Percentiles rank a stretch among this genome's conserved stretches.
Evolutionary conservation across 2,329 filamentous ascomycete species (phyloP).

Genomic region (Dendryphion nanum): DNA sequence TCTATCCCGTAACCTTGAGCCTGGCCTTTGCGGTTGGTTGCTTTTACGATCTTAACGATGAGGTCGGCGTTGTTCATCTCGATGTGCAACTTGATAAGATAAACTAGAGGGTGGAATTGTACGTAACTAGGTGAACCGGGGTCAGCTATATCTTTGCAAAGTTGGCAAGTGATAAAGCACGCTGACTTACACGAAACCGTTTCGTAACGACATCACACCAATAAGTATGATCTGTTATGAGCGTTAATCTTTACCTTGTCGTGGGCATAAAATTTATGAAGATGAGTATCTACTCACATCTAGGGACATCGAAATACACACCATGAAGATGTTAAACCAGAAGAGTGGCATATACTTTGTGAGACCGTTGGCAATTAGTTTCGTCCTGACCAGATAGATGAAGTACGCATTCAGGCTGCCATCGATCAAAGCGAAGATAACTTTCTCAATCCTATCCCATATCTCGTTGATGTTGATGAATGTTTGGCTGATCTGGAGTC

Average conservation of each 20-base stretch:
- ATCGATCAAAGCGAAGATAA: constrained; percentile 22
- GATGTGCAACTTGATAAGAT: constrained; percentile 48
- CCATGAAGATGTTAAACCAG: constrained; percentile 24
- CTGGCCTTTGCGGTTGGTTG: too few species aligned
- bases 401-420: constrained; percentile 25
- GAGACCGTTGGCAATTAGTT: constrained; percentile 25
- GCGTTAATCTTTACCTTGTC: background rate
- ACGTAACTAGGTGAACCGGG: constrained; percentile 44
- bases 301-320: constrained; percentile 23
- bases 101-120: constrained; percentile 49
- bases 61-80: constrained; percentile 48
- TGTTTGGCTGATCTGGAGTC: constrained; percentile 17
- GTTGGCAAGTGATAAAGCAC: too few species aligned
- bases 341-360: constrained; percentile 18
- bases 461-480: constrained; percentile 23
- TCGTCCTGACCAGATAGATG: constrained; percentile 21
- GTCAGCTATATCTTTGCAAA: too few species aligned
- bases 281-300: constrained; percentile 13
- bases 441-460: constrained; percentile 28
- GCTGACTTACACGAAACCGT: constrained; percentile 23
- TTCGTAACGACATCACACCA: constrained; percentile 27
- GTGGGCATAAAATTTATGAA: background rate
- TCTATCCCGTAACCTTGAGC: too few species aligned
- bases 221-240: constrained; percentile 1
- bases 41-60: constrained; percentile 22